phyloP scores from a whole-genome alignment of 176 grass and related monocot species.

The Oryza australiensis region DNA sequence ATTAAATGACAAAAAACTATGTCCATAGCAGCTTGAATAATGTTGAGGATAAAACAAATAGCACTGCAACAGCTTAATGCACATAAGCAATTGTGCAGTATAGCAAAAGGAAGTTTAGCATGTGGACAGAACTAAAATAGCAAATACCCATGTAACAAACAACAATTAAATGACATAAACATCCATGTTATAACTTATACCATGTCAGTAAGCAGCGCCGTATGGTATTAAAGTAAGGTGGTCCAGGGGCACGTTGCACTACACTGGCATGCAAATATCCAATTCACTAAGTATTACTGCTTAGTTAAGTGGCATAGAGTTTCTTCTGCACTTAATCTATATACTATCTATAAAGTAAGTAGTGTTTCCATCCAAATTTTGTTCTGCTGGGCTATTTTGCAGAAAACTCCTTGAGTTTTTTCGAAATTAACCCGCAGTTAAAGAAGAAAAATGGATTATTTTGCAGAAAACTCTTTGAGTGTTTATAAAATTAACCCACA shows the following conservation, averaged over 20 bases:
- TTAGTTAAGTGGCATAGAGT: slow-evolving; percentile 9
- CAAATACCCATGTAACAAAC: slow-evolving; percentile 5
- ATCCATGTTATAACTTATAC: neutral
- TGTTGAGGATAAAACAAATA: slow-evolving; percentile 4
- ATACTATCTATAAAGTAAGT: too few relatives aligned
- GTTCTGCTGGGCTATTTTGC: too few relatives aligned
- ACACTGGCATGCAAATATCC: neutral
- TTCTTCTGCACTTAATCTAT: neutral
- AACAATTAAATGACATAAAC: neutral
- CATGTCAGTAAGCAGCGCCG: neutral
- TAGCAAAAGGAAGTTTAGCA: slow-evolving; percentile 7
- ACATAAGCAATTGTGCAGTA: slow-evolving; percentile 3
- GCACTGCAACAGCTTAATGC: slow-evolving; percentile 19
- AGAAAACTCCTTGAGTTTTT: too few relatives aligned
- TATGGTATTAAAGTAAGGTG: slow-evolving; percentile 1
- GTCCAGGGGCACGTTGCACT: neutral
- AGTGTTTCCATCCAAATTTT: too few relatives aligned
- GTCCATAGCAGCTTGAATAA: slow-evolving; percentile 17
- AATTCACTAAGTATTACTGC: neutral
- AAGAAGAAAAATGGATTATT: too few relatives aligned
- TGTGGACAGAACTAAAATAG: neutral
- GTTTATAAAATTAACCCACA: too few relatives aligned
- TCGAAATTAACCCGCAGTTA: too few relatives aligned
- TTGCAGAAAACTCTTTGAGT: too few relatives aligned
- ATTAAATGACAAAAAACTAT: neutral